phyloP scores from a whole-genome alignment of 257 asterid species.

The Dorcoceras hygrometricum region DNA sequence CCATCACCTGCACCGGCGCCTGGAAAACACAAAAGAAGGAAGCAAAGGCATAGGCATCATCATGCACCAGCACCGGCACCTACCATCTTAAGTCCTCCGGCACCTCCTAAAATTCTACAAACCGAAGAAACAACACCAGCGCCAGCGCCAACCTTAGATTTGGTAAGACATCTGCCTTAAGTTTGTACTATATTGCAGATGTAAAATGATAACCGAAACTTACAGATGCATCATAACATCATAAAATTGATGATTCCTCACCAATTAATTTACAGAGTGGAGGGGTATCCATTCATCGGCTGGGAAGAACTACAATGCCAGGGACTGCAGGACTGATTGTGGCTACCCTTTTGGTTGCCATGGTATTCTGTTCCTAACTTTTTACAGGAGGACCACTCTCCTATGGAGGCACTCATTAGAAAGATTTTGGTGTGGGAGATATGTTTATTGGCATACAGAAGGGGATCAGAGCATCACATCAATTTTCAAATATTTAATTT shows the following conservation, averaged over 20 bases:
- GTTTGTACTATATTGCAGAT: background rate
- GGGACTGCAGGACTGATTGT: conserved; percentile 43
- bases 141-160: conserved; percentile 70
- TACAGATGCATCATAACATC: conserved; percentile 16
- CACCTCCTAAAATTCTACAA: conserved; percentile 67
- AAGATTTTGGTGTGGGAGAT: conserved; percentile 31
- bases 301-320: conserved; percentile 55
- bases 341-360: conserved; percentile 44
- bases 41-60: conserved; percentile 48
- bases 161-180: conserved; percentile 43
- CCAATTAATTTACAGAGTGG: conserved; percentile 51
- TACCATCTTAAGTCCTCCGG: conserved; percentile 82
- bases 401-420: conserved; percentile 27
- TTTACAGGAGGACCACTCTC: conserved; percentile 22
- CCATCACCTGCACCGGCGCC: conserved; percentile 72
- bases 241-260: conserved; percentile 24
- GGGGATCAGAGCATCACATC: conserved; percentile 53
- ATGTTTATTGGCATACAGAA: conserved; percentile 47
- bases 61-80: conserved; percentile 97
- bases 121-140: conserved; percentile 70
- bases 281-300: conserved; percentile 44
- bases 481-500: conserved; percentile 31
- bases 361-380: conserved; percentile 38
- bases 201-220: background rate
- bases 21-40: conserved; percentile 38